Base-by-base conservation (phyloP, 306 rosid species). In the Medicago lupulina region DNA sequence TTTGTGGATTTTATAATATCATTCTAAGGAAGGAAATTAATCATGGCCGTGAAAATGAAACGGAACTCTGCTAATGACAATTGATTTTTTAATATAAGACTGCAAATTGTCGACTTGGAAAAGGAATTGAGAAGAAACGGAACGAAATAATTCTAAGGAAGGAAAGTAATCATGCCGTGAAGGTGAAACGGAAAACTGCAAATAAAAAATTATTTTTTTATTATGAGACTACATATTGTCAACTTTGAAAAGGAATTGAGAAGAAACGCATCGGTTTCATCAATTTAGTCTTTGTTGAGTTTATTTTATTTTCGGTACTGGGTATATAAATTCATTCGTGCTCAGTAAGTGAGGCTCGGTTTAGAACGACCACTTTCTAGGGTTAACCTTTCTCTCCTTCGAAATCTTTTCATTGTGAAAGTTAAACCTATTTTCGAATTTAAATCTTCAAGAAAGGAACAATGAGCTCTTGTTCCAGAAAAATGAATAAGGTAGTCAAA, bases 401-500 rank as follows among this genome's bases (percentile, higher is more conserved):
- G 10, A 21, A 70, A 23, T 58, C 36, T 58, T 47, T 49, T 73
- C 41, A 8, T 63, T 75, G 28, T 17, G 28, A 75, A 67, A 44
- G 31, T 39, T 34, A 47, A 31, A 47, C 17, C 34, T 57, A 9
- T 28, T 16, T 70, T 70, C 51, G 31, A 69, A 3, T 81, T 74
- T 78, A 31, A 40, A 17, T 78, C 38, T 57, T 21, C 43, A 41
- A 67, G 59, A 70, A 40, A 71, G 74, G 58, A 51, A 78, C 2
- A 40, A 25, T 11, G 75, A 67, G 43, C 76, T 69, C 54, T 15
- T 66, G 72, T 25, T 71, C 63, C 3, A 36, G 11, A 39, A 25
- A 75, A 66, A 71, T 66, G 53, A 66, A 36, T 74, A 62, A 75
- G 86, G 86, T 85, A 85, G 62, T 78, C 41, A 38, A 55, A 50